Evolutionary conservation across 495 filamentous ascomycete genomes (phyloP).

Genomic region (Penicillium angulare): DNA sequence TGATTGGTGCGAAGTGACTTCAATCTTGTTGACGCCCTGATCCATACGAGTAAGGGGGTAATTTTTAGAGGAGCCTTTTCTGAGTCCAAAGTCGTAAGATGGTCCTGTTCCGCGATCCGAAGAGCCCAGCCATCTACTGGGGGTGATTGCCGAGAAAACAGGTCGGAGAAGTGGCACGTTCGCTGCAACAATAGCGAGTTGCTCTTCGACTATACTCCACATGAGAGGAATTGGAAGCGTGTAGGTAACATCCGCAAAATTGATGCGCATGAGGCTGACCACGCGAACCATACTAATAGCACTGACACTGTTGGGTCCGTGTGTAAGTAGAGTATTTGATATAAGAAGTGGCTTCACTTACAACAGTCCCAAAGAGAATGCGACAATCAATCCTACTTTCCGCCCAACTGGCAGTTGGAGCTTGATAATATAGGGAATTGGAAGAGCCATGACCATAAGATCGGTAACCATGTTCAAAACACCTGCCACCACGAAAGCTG

Average conservation of each 20-base stretch:
- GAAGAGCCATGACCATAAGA: conserved; percentile 2
- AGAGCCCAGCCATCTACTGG: background rate
- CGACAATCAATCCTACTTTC: conserved; percentile 2
- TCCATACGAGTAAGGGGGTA: background rate
- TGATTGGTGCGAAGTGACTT: background rate
- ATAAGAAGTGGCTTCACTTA: background rate
- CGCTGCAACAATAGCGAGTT: conserved; percentile 13
- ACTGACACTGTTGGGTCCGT: conserved; percentile 6
- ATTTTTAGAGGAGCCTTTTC: background rate
- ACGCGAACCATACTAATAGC: conserved; percentile 22
- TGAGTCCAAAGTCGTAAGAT: background rate
- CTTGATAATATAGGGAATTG: conserved; percentile 8
- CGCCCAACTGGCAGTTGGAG: conserved; percentile 2
- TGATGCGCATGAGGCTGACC: conserved; percentile 8
- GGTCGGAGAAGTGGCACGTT: conserved; percentile 12
- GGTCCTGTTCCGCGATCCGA: background rate
- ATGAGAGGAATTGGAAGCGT: conserved; percentile 13
- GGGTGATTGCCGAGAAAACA: background rate
- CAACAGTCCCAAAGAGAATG: conserved; percentile 9
- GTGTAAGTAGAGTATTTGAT: background rate
- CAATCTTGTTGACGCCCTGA: background rate
- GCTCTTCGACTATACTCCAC: conserved; percentile 16
- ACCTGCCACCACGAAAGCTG: conserved; percentile 28
- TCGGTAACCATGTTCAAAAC: conserved; percentile 7
- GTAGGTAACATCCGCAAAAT: conserved; percentile 17